Conservation (phyloP, 495 filamentous ascomycete species). For the Penicillium roqueforti region DNA sequence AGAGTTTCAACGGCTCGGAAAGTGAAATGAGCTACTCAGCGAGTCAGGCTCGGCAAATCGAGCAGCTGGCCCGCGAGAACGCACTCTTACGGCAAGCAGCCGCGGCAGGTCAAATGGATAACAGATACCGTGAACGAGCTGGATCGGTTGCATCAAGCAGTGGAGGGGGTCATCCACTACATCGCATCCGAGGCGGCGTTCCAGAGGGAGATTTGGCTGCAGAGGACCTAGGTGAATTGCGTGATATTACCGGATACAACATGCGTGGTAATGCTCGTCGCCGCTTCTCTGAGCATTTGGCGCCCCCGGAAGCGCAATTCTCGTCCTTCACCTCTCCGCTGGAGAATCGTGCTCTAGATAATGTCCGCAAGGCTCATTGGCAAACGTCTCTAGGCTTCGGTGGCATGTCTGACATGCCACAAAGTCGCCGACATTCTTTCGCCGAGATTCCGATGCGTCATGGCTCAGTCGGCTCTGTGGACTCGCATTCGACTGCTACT, state of each 20-base stretch:
- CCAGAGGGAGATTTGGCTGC: conserved; percentile 70
- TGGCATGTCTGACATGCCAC: conserved; percentile 62
- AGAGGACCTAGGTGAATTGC: conserved; percentile 64
- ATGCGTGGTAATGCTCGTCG: conserved; percentile 46
- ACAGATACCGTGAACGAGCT: conserved; percentile 59
- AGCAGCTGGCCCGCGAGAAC: conserved; percentile 69
- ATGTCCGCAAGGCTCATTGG: conserved; percentile 80
- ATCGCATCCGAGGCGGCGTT: conserved; percentile 59
- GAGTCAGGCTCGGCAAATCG: conserved; percentile 64
- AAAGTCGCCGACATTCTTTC: conserved; percentile 95
- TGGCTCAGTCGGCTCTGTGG: conserved; percentile 62
- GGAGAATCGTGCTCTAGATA: conserved; percentile 73
- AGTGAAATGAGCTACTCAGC: conserved; percentile 52
- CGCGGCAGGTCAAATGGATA: conserved; percentile 54
- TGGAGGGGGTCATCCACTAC: conserved; percentile 52
- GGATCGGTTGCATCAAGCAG: conserved; percentile 48
- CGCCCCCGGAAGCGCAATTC: conserved; percentile 49
- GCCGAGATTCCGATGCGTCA: conserved; percentile 76
- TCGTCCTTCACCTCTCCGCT: conserved; percentile 47
- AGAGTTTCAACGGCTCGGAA: conserved; percentile 64
- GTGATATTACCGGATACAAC: conserved; percentile 51
- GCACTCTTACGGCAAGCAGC: conserved; percentile 62
- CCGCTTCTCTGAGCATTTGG: conserved; percentile 61
- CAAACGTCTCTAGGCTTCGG: conserved; percentile 81
- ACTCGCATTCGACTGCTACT: conserved; percentile 36